Base-by-base conservation (phyloP, 805 yeast species). In the Dipodascus albidus region DNA sequence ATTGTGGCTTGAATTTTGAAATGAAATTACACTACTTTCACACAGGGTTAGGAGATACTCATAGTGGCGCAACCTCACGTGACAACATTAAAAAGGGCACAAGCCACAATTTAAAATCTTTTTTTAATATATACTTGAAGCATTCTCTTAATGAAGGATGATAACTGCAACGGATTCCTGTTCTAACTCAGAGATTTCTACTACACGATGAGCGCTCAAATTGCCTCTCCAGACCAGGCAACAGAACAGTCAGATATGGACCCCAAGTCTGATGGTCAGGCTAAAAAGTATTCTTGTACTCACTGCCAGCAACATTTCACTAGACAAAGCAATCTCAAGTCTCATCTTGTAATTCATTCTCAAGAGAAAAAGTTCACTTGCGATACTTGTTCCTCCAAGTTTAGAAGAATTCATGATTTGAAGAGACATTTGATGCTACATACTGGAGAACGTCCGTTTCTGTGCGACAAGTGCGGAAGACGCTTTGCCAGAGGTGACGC, bases 401-500 rank as follows among this genome's bases (percentile, higher is more conserved):
- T 87, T 65, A 74, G 93, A 55, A 73, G 95, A 50, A 75, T 80
- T 27, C 90, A 85, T 64, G 95, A 86, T 64, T 72, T 86, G 61
- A 84, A 81, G 61, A 74, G 95, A 52, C 95, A 86, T 62, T 78
- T 77, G 54, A 83, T 82, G 66, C 72, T 83, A 35, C 95, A 86
- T 62, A 78, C 88, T 0, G 91, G 91, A 21, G 87, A 80, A 58
- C 81, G 78, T 63, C 90, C 91, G 1, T 81, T 70, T 63, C 67
- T 64, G 47, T 86, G 95, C 64, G 68, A 68, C 19, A 70, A 71
- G 49, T 86, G 95, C 68, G 76, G 77, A 15, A 73, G 84, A 49
- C 69, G 73, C 47, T 86, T 86, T 67, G 86, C 91, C 1, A 70
- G 95, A 33, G 80, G 82, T 1, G 95, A 86, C 66, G 89, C 95